Evolutionary conservation across 2,329 filamentous ascomycete species (phyloP).

Genomic region (Emydomyces testavorans): DNA sequence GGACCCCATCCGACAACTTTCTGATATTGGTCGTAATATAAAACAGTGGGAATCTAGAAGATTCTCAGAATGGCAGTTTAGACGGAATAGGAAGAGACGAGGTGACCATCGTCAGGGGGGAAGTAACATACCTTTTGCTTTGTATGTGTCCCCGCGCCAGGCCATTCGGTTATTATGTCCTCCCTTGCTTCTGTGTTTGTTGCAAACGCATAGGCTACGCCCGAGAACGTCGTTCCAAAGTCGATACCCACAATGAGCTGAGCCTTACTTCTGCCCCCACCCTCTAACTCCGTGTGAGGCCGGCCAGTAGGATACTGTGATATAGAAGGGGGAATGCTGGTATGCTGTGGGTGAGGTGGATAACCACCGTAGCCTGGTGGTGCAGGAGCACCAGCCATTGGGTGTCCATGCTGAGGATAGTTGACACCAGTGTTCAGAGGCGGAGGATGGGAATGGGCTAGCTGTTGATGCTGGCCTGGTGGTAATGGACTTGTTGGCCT

Average conservation of each 20-base stretch:
- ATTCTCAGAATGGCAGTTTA: neutral
- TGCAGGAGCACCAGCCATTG: constrained; percentile 26
- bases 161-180: constrained; percentile 99
- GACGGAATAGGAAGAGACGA: neutral
- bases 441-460: constrained; percentile 38
- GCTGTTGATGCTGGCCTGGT: constrained; percentile 23
- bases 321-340: constrained; percentile 21
- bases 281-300: constrained; percentile 58
- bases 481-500: constrained; percentile 45
- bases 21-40: constrained; percentile 99
- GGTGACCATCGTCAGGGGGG: neutral
- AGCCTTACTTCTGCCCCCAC: constrained; percentile 78
- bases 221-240: constrained; percentile 97
- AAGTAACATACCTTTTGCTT: constrained; percentile 73
- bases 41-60: constrained; percentile 82
- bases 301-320: constrained; percentile 13
- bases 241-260: constrained; percentile 98
- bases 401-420: constrained; percentile 28
- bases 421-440: constrained; percentile 45
- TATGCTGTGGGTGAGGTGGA: constrained; percentile 22
- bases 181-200: constrained; percentile 97
- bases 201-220: constrained; percentile 83
- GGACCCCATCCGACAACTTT: constrained; percentile 99
- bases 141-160: constrained; percentile 89
- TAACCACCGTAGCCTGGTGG: constrained; percentile 39